Evolutionary conservation across 2,329 filamentous ascomycete species (phyloP).

Genomic region (Fusarium compactum): DNA sequence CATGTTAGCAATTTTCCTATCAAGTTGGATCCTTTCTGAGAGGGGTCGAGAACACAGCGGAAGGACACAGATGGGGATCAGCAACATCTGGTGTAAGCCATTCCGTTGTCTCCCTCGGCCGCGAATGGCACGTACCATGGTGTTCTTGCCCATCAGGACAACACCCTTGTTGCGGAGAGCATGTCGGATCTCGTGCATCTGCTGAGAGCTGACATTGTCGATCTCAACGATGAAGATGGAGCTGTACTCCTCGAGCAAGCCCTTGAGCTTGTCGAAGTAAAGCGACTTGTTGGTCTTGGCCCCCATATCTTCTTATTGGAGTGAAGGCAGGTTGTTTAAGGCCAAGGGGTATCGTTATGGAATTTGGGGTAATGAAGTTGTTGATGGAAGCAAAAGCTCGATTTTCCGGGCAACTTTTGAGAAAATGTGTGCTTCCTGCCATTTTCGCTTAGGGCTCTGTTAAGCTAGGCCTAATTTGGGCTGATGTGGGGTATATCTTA

Average conservation of each 20-base stretch:
- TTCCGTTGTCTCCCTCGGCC: not conserved
- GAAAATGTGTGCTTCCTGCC: conserved; percentile 48
- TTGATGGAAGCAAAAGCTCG: conserved; percentile 13
- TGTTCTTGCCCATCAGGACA: conserved; percentile 99
- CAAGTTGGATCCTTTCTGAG: not conserved
- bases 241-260: conserved; percentile 94
- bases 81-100: not conserved
- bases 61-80: not conserved
- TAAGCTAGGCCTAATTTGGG: conserved; percentile 46
- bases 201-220: conserved; percentile 99
- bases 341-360: conserved; percentile 64
- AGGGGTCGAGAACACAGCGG: not conserved
- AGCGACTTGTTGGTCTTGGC: conserved; percentile 95
- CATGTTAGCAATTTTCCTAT: conserved; percentile 31
- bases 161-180: conserved; percentile 91
- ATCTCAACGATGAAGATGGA: conserved; percentile 97
- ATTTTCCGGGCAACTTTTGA: conserved; percentile 27
- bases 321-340: conserved; percentile 99
- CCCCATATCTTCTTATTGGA: conserved; percentile 94
- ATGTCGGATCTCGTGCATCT: conserved; percentile 99
- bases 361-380: conserved; percentile 43
- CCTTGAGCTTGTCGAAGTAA: conserved; percentile 99
- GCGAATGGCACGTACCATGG: conserved; percentile 78
- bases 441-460: conserved; percentile 54
- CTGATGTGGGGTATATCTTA: conserved; percentile 9